phyloP scores from a whole-genome alignment of 176 grass and related monocot genomes.

The Rhynchospora tenuis region DNA sequence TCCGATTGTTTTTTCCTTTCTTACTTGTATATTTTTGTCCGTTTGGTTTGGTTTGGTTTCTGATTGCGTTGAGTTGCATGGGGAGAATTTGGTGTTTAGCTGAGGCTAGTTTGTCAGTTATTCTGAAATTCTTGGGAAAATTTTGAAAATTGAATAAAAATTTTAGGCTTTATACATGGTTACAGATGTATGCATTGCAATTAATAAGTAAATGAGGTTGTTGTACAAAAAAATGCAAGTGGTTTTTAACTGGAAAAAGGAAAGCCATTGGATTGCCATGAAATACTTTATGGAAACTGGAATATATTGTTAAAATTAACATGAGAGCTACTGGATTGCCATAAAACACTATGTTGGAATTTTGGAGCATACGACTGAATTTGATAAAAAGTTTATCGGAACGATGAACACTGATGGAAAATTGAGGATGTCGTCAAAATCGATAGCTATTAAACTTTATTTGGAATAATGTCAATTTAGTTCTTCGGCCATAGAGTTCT shows the following conservation, averaged over 20 bases:
- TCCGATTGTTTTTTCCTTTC: background rate
- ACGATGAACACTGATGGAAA: background rate
- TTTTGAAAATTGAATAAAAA: background rate
- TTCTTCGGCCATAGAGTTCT: background rate
- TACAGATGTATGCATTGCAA: too few species aligned
- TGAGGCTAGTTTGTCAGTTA: background rate
- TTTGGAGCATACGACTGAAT: background rate
- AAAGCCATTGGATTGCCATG: background rate
- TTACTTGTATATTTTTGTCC: background rate
- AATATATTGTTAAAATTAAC: background rate
- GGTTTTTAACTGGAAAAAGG: background rate
- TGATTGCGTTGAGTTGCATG: background rate
- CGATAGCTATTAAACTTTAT: background rate
- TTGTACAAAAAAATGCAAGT: background rate
- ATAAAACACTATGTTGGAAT: background rate
- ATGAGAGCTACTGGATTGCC: background rate
- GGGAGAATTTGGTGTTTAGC: background rate
- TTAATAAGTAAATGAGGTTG: background rate
- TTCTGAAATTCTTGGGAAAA: background rate
- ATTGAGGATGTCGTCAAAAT: background rate
- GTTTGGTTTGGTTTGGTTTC: background rate
- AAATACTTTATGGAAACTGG: background rate
- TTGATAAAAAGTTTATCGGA: background rate
- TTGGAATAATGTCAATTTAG: background rate
- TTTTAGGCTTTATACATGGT: too few species aligned